Conservation (phyloP, 805 yeast species). For the Myxozyma vanderwaltii region DNA sequence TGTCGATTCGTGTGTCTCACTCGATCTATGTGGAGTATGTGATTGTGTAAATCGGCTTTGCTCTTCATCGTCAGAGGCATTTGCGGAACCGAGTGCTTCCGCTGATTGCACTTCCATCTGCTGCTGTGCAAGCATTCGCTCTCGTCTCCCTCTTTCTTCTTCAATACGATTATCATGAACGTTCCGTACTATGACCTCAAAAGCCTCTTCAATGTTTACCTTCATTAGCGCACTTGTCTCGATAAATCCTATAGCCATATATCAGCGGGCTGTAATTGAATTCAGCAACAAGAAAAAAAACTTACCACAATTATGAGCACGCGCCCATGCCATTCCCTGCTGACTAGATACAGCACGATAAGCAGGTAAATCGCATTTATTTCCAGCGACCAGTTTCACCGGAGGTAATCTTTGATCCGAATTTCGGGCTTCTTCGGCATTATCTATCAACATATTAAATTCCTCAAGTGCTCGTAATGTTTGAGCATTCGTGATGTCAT, state of each 20-base stretch:
- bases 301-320: conserved; percentile 48
- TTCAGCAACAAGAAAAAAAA: neutral
- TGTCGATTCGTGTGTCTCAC: too few species aligned
- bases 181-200: conserved; percentile 61
- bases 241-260: conserved; percentile 60
- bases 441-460: conserved; percentile 50
- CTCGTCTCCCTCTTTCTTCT: conserved; percentile 5
- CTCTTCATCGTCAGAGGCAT: neutral
- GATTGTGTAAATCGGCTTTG: neutral
- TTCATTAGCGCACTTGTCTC: conserved; percentile 89
- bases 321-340: conserved; percentile 61
- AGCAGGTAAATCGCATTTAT: conserved; percentile 62
- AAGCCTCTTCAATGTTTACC: conserved; percentile 79
- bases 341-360: conserved; percentile 58
- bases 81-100: conserved; percentile 5
- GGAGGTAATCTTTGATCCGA: conserved; percentile 49
- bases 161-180: conserved; percentile 18
- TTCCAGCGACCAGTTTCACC: conserved; percentile 71
- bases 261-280: neutral
- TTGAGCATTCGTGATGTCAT: conserved; percentile 40
- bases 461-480: conserved; percentile 41
- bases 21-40: too few species aligned
- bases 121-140: conserved; percentile 6
- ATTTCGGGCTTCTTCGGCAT: conserved; percentile 65
- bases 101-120: conserved; percentile 16